Evolutionary conservation across 1,139 yeast species (phyloP), one percentile per base, ranked within the genome.

Genomic region (Saccharomyces hybrid): DNA sequence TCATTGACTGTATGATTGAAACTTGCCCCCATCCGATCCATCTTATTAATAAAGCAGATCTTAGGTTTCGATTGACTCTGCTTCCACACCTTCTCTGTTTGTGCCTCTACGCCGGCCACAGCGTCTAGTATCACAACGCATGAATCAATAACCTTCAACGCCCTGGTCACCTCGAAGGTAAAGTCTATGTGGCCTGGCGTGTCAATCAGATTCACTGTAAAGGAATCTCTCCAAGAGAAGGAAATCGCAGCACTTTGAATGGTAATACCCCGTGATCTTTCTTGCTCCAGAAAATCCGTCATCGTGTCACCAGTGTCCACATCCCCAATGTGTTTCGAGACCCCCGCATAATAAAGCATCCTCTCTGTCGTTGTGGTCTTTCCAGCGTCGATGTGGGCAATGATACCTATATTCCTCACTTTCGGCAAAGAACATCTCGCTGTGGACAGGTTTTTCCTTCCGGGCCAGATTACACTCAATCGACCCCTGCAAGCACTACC

Each of bases 101-200:
- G 98, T 0, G 99, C 95, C 66, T 93, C 99, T 0, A 93, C 99
- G 12, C 99, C 99, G 1, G 97, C 98, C 3, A 93, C 98, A 0
- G 88, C 96, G 72, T 93, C 99, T 54, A 93, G 73, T 11, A 93
- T 88, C 0, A 96, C 86, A 4, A 93, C 95, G 0, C 91, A 95
- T 1, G 98, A 97, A 71, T 93, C 99, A 16, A 93, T 74, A 1
- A 93, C 97, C 58, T 96, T 78, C 57, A 93, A 78, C 0, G 98
- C 85, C 55, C 98, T 75, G 2, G 83, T 88, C 5, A 95, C 99
- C 70, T 93, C 99, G 69, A 91, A 93, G 0, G 96, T 88, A 68
- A 93, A 93, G 70, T 93, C 99, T 0, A 97, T 98, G 71, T 93
- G 99, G 0, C 99, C 99, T 0, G 99, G 99, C 0, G 99, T 91